Evolutionary conservation across 2,329 filamentous ascomycete genomes (phyloP), one percentile per base, ranked within the genome.

Genomic region (Stenocarpella maydis): DNA sequence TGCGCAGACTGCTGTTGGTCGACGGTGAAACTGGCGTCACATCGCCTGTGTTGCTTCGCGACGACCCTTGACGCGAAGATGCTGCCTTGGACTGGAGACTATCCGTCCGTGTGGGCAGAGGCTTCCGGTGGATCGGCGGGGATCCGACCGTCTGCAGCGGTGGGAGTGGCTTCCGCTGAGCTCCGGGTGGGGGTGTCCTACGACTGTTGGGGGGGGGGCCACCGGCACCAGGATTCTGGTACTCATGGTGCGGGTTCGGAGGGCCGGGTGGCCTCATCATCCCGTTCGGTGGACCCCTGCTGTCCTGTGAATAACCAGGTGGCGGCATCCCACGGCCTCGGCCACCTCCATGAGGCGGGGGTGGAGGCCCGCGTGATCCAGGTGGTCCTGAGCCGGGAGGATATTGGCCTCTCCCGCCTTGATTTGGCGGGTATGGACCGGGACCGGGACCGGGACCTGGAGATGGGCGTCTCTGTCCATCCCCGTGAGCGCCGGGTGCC

Each of bases 91-190:
- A 65, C 52, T 68, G 70, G 10, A 71, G 65, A 47, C 70, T 71
- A 26, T 71, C 70, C 17, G 58, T 63, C 61, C 82, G 80, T n/a
- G 76, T 73, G 28, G 85, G 84, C 15, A 88, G 73, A 28, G 87
- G 86, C 74, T 89, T 89, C 71, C 87, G 81, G 63, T 80, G 78
- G 50, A 86, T 79, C 41, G 81, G 79, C 65, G 80, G 81, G n/a
- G 77, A 79, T 26, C 82, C 28, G 53, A 50, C 43, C 21, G 70
- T 71, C 49, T 71, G 67, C 28, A 69, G 39, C 17, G 60, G 50
- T 17, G 64, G 63, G 10, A 69, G 41, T n/a, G 67, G 54, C 43
- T 37, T 71, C 24, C 55, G 70, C 67, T 69, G 70, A n/a, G 49
- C 34, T 10, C 67, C 67, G 9, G 70, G 50, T 4, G 67, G 67